These are phyloP conservation scores for Macadamia integrifolia DNA, from an alignment of 164 flowering plant species.

Conservation along the genomic window DNA sequence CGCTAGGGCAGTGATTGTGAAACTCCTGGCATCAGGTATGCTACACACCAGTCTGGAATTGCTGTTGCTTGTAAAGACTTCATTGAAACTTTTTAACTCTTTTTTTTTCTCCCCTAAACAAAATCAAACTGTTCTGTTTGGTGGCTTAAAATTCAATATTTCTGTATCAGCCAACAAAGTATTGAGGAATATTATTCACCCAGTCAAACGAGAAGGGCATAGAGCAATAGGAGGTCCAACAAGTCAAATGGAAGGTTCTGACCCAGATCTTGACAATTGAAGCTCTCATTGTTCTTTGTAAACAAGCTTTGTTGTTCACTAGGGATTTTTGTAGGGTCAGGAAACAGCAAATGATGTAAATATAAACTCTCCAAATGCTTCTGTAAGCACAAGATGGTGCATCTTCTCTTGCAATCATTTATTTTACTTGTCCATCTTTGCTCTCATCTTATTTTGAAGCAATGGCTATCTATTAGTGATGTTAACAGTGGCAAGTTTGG, in stretches of 20 bases:
- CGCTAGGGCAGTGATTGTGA: constrained; percentile 2
- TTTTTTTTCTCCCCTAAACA: background rate
- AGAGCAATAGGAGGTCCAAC: background rate
- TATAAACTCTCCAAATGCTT: too few relatives aligned
- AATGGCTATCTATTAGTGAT: too few relatives aligned
- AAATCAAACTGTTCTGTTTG: background rate
- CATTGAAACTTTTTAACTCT: background rate
- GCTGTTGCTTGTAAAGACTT: background rate
- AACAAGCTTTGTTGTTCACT: too few relatives aligned
- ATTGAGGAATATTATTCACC: background rate
- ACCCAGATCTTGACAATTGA: background rate
- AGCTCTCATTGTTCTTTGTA: background rate
- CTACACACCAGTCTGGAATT: background rate
- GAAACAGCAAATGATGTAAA: background rate
- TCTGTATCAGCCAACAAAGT: constrained; percentile 4
- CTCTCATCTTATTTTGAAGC: too few relatives aligned
- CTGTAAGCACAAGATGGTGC: too few relatives aligned
- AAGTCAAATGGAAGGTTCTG: background rate
- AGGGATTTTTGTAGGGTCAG: background rate
- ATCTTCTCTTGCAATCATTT: too few relatives aligned
- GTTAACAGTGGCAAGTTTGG: too few relatives aligned
- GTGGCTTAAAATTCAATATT: background rate
- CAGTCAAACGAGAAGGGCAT: background rate
- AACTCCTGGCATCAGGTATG: constrained; percentile 9
- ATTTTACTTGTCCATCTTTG: too few relatives aligned